phyloP scores from a whole-genome alignment of 2,329 filamentous ascomycete species.

The Hypoxylon rubiginosum region DNA sequence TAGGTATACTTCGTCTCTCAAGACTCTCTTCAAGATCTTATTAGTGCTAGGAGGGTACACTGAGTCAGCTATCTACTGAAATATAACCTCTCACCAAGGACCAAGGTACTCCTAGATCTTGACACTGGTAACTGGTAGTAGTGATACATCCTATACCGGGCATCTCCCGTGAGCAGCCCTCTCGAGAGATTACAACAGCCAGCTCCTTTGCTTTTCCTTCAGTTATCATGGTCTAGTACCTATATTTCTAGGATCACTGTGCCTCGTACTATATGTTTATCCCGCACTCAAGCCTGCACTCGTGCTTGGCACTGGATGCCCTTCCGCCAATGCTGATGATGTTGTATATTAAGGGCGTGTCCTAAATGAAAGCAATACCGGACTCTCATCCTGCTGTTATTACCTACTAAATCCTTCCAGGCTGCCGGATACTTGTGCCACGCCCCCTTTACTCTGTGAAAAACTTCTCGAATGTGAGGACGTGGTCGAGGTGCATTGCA shows the following conservation, averaged over 20 bases:
- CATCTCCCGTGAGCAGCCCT: not conserved
- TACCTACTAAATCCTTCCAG: constrained; percentile 41
- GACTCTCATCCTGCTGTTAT: constrained; percentile 15
- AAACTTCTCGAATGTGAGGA: constrained; percentile 28
- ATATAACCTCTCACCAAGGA: not conserved
- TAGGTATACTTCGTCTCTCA: not conserved
- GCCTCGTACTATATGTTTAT: not conserved
- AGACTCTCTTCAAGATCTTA: not conserved
- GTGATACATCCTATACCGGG: not conserved
- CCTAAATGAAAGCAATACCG: constrained; percentile 38
- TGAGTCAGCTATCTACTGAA: not conserved
- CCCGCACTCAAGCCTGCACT: not conserved
- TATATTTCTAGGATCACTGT: not conserved
- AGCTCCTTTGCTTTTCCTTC: constrained; percentile 5
- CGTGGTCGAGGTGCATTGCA: constrained; percentile 38
- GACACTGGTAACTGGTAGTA: not conserved
- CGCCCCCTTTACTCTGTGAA: constrained; percentile 16
- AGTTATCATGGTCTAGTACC: not conserved
- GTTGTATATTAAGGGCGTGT: constrained; percentile 13
- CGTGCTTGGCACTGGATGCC: not conserved
- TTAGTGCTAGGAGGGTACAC: not conserved
- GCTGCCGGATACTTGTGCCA: constrained; percentile 35
- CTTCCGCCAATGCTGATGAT: constrained; percentile 19
- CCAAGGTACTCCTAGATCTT: not conserved
- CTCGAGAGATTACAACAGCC: not conserved